Conservation (phyloP, 1,139 yeast genomes). For the Lodderomyces jiufengensis region DNA sequence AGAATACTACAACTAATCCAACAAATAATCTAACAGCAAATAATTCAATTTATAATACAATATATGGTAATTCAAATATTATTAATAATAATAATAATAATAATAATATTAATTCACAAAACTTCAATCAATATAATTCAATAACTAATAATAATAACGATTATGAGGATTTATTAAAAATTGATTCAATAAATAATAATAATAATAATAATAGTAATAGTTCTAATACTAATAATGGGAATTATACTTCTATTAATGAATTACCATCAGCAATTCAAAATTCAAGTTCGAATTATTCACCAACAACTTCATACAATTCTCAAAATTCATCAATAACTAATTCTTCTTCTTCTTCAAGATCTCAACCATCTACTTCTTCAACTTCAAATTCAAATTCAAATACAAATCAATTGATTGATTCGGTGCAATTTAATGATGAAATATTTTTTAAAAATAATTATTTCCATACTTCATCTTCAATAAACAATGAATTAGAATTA, state of each 20-base stretch:
- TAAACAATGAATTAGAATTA: too few relatives aligned
- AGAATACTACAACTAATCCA: conserved; percentile 6
- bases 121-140: too few relatives aligned
- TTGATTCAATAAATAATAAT: not conserved
- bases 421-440: conserved; percentile 22
- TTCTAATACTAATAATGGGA: not conserved
- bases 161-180: too few relatives aligned
- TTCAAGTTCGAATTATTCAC: too few relatives aligned
- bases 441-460: conserved; percentile 17
- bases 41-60: conserved; percentile 2
- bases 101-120: too few relatives aligned
- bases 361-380: conserved; percentile 1
- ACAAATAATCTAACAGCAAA: conserved; percentile 1
- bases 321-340: conserved; percentile 4
- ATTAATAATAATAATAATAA: not conserved
- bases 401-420: conserved; percentile 11
- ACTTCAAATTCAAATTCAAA: not conserved
- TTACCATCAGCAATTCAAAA: not conserved
- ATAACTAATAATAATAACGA: too few relatives aligned
- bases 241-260: conserved; percentile 1
- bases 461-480: conserved; percentile 2
- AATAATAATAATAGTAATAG: not conserved
- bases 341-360: not conserved
- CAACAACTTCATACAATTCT: not conserved
- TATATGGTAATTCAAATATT: not conserved